Conservation (phyloP, 495 filamentous ascomycete genomes). For the Penicillium cinerascens region DNA sequence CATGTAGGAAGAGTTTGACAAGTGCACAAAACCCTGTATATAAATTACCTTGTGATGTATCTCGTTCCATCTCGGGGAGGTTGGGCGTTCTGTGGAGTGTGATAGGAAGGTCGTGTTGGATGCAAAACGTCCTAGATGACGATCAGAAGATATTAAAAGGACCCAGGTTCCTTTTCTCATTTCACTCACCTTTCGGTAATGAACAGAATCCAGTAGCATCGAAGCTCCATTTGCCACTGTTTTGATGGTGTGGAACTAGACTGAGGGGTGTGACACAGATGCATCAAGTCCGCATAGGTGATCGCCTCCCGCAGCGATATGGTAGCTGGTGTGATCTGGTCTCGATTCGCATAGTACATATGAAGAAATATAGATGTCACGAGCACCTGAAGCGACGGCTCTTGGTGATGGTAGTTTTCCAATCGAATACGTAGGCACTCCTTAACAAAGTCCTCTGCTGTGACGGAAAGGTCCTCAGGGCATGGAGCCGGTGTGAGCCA, state of each 20-base stretch:
- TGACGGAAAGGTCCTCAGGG: not conserved
- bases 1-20: conserved; percentile 9
- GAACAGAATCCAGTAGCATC: conserved; percentile 17
- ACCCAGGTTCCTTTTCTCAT: no score
- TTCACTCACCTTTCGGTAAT: conserved; percentile 17
- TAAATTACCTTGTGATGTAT: conserved; percentile 3
- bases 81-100: conserved; percentile 13
- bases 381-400: conserved; percentile 4
- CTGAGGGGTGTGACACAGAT: conserved; percentile 6
- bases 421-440: conserved; percentile 14
- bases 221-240: conserved; percentile 12
- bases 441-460: conserved; percentile 16
- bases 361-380: conserved; percentile 17
- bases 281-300: conserved; percentile 15
- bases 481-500: conserved; percentile 3
- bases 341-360: conserved; percentile 20
- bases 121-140: conserved; percentile 14
- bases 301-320: conserved; percentile 16
- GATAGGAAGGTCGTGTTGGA: conserved; percentile 17
- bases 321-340: conserved; percentile 13
- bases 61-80: conserved; percentile 5
- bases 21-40: conserved; percentile 11
- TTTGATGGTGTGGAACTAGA: conserved; percentile 1
- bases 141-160: no score
- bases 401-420: conserved; percentile 4